Conservation (phyloP, 139 green algal species). For the Yamagishiella unicocca region DNA sequence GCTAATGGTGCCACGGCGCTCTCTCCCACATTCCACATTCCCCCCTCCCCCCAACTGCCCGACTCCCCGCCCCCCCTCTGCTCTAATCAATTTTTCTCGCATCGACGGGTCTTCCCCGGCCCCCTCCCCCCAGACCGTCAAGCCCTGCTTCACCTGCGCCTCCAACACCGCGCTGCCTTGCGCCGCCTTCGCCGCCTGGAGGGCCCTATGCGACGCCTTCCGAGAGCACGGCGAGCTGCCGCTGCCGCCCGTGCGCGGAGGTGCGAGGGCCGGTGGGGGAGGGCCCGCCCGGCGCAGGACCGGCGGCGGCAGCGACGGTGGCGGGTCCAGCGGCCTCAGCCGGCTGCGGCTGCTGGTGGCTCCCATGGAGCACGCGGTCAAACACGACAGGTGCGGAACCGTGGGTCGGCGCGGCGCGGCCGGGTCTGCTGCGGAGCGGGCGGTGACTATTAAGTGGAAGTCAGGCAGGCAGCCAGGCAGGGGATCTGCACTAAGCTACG, state of each 20-base stretch:
- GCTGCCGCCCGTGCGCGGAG: neutral
- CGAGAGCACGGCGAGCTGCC: neutral
- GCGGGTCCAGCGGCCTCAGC: neutral
- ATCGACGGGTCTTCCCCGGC: too few relatives aligned
- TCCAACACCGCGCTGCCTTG: neutral
- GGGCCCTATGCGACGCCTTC: neutral
- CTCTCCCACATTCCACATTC: too few relatives aligned
- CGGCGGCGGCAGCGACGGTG: neutral
- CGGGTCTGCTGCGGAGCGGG: too few relatives aligned
- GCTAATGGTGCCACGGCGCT: too few relatives aligned
- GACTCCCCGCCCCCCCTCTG: too few relatives aligned
- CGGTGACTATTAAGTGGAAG: too few relatives aligned
- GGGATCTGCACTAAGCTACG: too few relatives aligned
- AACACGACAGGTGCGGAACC: neutral
- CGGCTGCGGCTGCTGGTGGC: neutral
- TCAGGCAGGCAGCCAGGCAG: too few relatives aligned
- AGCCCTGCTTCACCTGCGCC: conserved; percentile 2
- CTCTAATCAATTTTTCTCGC: too few relatives aligned
- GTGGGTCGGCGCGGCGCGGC: too few relatives aligned
- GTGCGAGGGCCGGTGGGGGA: too few relatives aligned
- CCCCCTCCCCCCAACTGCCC: too few relatives aligned
- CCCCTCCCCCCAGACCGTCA: neutral
- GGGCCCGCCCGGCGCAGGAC: neutral
- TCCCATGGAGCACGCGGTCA: neutral
- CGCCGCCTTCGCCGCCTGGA: conserved; percentile 28